Conservation (phyloP, 1,284 basidiomycete species). For the Austroboletus niveus region DNA sequence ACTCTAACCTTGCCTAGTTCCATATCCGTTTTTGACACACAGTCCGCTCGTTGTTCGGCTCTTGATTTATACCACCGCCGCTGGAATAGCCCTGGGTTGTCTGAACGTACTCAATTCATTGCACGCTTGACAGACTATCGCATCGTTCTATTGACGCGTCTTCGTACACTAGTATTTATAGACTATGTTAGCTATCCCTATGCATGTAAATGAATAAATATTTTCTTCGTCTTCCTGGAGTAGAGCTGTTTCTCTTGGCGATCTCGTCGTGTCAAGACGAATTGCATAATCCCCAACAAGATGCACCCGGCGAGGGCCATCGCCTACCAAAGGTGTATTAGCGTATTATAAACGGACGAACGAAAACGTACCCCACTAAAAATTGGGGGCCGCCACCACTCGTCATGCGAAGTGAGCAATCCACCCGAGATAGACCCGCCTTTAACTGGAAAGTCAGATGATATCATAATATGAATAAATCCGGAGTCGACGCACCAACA, state of each 20-base stretch:
- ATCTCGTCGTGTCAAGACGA: slow-evolving; percentile 8
- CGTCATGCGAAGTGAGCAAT: slow-evolving; percentile 23
- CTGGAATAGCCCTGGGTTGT: slow-evolving; percentile 51
- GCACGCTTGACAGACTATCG: slow-evolving; percentile 14
- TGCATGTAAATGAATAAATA: no score
- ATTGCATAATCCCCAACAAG: slow-evolving; percentile 16
- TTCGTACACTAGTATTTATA: neutral
- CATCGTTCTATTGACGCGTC: no score
- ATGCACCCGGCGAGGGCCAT: slow-evolving; percentile 10
- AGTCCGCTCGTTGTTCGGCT: slow-evolving; percentile 52
- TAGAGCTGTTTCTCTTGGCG: neutral
- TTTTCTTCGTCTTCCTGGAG: neutral
- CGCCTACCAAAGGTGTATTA: slow-evolving; percentile 15
- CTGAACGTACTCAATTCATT: slow-evolving; percentile 57
- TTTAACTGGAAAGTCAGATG: neutral
- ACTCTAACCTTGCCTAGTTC: slow-evolving; percentile 45
- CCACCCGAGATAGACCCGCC: slow-evolving; percentile 30
- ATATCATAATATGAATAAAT: neutral
- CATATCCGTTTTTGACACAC: slow-evolving; percentile 78
- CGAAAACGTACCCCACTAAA: slow-evolving; percentile 24
- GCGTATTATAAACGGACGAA: neutral
- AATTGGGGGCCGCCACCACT: slow-evolving; percentile 28
- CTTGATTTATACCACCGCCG: slow-evolving; percentile 59
- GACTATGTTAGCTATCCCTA: neutral
- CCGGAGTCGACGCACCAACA: slow-evolving; percentile 7